Evolutionary conservation across 2,329 filamentous ascomycete species (phyloP).

Genomic region (Trichocomaceae sp.): DNA sequence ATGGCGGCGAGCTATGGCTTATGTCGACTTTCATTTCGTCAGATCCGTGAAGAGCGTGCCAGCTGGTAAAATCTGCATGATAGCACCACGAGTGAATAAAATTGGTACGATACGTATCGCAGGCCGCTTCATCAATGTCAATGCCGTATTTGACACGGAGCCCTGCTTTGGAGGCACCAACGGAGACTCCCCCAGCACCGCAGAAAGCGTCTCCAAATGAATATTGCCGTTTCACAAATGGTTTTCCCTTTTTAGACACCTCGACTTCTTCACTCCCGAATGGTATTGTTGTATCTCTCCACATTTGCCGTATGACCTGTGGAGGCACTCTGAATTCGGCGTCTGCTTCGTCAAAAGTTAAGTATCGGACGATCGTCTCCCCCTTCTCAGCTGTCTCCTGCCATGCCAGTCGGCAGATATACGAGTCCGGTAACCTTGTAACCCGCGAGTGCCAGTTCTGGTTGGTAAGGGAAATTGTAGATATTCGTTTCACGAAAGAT

Average conservation of each 20-base stretch:
- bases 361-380: constrained; percentile 25
- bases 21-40: constrained; percentile 53
- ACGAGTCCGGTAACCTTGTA: constrained; percentile 18
- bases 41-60: constrained; percentile 25
- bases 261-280: constrained; percentile 23
- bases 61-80: constrained; percentile 42
- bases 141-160: constrained; percentile 56
- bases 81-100: constrained; percentile 41
- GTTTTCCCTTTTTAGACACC: neutral
- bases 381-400: constrained; percentile 22
- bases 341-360: constrained; percentile 27
- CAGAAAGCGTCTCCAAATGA: constrained; percentile 67
- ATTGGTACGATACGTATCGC: constrained; percentile 53
- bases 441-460: constrained; percentile 18
- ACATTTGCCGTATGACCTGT: constrained; percentile 22
- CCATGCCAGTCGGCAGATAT: constrained; percentile 26
- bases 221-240: constrained; percentile 44
- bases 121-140: constrained; percentile 55
- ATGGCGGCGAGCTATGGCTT: constrained; percentile 69
- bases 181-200: constrained; percentile 64
- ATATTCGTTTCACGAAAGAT: constrained; percentile 32
- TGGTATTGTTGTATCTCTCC: constrained; percentile 27
- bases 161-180: constrained; percentile 55
- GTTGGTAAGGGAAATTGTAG: constrained; percentile 53
- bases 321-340: constrained; percentile 13